Percentiles rank a stretch among this genome's conserved stretches.
Conservation (phyloP, 305 asterid species). For the Plantago lanceolata region DNA sequence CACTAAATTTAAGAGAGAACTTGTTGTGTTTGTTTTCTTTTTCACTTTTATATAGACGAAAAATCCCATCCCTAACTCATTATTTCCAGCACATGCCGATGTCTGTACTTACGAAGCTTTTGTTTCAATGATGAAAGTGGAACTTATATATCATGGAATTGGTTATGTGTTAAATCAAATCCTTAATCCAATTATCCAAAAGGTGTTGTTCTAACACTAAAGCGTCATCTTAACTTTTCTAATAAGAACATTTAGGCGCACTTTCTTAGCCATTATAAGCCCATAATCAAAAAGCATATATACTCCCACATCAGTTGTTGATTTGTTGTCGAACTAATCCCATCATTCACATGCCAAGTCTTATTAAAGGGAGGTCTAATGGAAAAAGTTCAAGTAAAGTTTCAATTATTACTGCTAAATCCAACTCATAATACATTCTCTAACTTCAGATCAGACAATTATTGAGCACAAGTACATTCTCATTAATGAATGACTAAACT, state of each 20-base stretch:
- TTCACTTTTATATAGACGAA: too few relatives aligned
- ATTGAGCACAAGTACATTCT: too few relatives aligned
- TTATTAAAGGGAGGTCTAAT: too few relatives aligned
- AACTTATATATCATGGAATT: not conserved
- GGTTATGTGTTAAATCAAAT: not conserved
- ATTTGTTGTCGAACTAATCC: not conserved
- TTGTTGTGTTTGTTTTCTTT: too few relatives aligned
- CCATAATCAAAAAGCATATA: not conserved
- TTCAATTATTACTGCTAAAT: too few relatives aligned
- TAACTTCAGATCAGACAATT: too few relatives aligned
- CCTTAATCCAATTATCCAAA: too few relatives aligned
- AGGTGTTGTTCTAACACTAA: not conserved
- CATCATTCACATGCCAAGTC: not conserved
- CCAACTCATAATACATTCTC: too few relatives aligned
- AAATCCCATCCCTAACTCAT: not conserved
- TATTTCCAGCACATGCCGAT: not conserved
- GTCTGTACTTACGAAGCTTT: not conserved
- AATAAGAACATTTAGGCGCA: not conserved
- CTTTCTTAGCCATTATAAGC: not conserved
- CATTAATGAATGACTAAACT: too few relatives aligned
- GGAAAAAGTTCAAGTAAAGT: not conserved
- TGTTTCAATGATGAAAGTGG: not conserved
- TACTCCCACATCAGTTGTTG: not conserved
- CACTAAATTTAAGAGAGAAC: too few relatives aligned
- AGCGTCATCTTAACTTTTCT: not conserved